A percentile compares a stretch with the other conserved stretches of the same genome.
Conservation (phyloP, 768 basidiomycete species). For the Mycena venus region DNA sequence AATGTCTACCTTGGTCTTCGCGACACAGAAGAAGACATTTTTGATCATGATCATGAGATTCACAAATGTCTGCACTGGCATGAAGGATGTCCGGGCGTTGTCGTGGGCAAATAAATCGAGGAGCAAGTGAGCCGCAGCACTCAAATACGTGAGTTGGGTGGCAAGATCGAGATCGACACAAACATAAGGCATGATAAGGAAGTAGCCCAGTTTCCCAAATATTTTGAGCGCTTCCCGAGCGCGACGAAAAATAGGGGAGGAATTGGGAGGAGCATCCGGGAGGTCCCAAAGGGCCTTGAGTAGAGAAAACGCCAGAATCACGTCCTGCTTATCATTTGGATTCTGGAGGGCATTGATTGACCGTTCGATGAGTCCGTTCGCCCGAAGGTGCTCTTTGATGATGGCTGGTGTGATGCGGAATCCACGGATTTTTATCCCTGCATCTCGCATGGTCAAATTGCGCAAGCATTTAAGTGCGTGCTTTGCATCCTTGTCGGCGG, state of each 20-base stretch:
- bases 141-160: not conserved
- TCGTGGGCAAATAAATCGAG: conserved; percentile 26
- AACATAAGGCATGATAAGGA: conserved; percentile 34
- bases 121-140: not conserved
- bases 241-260: conserved; percentile 31
- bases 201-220: conserved; percentile 36
- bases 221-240: conserved; percentile 36
- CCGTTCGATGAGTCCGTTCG: too few species aligned
- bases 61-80: conserved; percentile 41
- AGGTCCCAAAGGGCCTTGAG: conserved; percentile 43
- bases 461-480: too few species aligned
- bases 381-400: too few species aligned
- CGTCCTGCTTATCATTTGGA: conserved; percentile 48
- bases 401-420: too few species aligned
- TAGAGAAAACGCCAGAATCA: conserved; percentile 41
- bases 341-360: conserved; percentile 37
- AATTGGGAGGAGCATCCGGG: conserved; percentile 20
- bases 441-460: too few species aligned
- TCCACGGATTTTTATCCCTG: too few species aligned
- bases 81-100: not conserved
- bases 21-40: conserved; percentile 54
- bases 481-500: not conserved
- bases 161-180: not conserved
- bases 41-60: conserved; percentile 54
- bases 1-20: conserved; percentile 49